These are phyloP conservation scores for Neoboletus magnificus DNA, from an alignment of 768 basidiomycete genomes.

Conservation along the genomic window DNA sequence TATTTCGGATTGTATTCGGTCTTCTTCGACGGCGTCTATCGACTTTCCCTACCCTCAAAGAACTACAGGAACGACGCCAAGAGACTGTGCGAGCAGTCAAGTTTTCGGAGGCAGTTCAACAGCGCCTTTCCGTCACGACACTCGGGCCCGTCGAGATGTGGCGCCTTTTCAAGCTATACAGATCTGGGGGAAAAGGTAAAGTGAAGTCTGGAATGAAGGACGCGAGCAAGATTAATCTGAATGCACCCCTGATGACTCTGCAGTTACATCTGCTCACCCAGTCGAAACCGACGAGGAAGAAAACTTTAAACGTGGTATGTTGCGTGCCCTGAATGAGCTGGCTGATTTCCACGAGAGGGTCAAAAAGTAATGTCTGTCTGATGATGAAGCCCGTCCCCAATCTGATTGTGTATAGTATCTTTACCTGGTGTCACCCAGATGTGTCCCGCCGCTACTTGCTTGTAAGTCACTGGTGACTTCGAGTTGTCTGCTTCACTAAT, in stretches of 20 bases:
- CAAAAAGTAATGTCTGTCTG: constrained; percentile 46
- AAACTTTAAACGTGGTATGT: constrained; percentile 40
- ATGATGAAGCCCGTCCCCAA: not conserved
- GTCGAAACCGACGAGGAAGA: constrained; percentile 27
- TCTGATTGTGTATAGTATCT: constrained; percentile 41
- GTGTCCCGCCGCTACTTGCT: constrained; percentile 47
- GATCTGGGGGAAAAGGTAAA: constrained; percentile 35
- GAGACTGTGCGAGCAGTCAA: constrained; percentile 48
- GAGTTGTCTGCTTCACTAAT: not conserved
- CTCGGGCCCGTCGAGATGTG: constrained; percentile 53
- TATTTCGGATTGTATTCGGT: constrained; percentile 46
- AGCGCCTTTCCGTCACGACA: constrained; percentile 44
- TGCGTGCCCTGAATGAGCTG: constrained; percentile 44
- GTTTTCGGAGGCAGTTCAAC: constrained; percentile 49
- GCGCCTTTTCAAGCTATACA: constrained; percentile 46
- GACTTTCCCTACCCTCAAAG: constrained; percentile 51
- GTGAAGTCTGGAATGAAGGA: constrained; percentile 23
- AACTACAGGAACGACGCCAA: constrained; percentile 50
- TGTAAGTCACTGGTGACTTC: constrained; percentile 33
- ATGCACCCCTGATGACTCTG: not conserved
- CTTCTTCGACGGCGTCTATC: constrained; percentile 49
- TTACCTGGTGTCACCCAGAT: constrained; percentile 59
- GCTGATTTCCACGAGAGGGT: constrained; percentile 63
- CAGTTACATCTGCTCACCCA: not conserved
- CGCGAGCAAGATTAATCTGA: not conserved